These are phyloP conservation scores for Talaromyces ruber DNA, from an alignment of 495 filamentous ascomycete genomes.

Conservation along the genomic window DNA sequence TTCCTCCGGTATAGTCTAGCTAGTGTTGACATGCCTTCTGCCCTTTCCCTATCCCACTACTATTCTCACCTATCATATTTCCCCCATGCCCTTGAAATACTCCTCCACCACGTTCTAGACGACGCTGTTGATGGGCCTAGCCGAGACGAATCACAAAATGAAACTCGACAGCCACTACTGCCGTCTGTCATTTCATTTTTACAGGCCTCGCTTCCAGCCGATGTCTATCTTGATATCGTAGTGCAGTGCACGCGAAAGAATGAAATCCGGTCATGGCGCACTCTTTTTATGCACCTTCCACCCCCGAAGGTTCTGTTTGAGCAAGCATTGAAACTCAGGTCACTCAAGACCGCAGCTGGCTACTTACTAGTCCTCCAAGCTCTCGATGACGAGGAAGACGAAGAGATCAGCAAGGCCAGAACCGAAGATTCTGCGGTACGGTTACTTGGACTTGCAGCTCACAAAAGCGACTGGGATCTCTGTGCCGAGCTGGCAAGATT, in stretches of 20 bases:
- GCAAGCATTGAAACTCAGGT: constrained; percentile 71
- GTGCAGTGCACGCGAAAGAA: constrained; percentile 98
- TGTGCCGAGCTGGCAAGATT: constrained; percentile 94
- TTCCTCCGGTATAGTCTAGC: constrained; percentile 69
- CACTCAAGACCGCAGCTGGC: constrained; percentile 91
- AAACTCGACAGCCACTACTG: constrained; percentile 55
- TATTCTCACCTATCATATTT: constrained; percentile 86
- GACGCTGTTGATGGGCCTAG: constrained; percentile 81
- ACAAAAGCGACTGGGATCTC: constrained; percentile 88
- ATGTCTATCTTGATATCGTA: constrained; percentile 78
- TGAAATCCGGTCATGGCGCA: constrained; percentile 89
- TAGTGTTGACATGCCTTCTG: constrained; percentile 61
- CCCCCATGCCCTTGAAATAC: constrained; percentile 81
- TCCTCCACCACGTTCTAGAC: constrained; percentile 89
- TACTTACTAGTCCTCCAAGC: constrained; percentile 95
- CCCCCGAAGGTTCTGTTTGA: constrained; percentile 88
- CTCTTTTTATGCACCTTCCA: constrained; percentile 82
- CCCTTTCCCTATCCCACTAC: constrained; percentile 67
- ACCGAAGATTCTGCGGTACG: constrained; percentile 60
- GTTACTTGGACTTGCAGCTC: constrained; percentile 71
- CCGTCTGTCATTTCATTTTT: constrained; percentile 84
- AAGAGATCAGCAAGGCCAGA: constrained; percentile 56
- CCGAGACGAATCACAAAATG: constrained; percentile 41
- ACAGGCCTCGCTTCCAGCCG: constrained; percentile 67
- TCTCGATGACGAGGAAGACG: constrained; percentile 73